Evolutionary conservation across 1,284 basidiomycete species (phyloP).

Genomic region (Cronartium quercuum): DNA sequence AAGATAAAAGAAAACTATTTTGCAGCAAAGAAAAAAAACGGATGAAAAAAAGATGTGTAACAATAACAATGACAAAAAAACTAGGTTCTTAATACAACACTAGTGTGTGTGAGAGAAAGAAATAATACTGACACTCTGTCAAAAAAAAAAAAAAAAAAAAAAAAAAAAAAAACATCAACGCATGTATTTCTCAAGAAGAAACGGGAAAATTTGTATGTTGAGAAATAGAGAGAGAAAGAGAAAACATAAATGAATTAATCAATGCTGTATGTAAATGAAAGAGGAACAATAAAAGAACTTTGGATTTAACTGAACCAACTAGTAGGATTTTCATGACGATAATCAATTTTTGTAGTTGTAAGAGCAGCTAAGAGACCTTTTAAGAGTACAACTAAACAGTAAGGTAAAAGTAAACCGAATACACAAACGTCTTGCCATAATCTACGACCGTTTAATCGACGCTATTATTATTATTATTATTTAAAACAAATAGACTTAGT

Average conservation of each 20-base stretch:
- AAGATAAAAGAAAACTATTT: not conserved
- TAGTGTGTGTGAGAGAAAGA: not conserved
- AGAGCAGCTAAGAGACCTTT: constrained; percentile 35
- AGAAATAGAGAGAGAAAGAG: not conserved
- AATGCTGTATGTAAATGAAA: not conserved
- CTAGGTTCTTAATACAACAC: not conserved
- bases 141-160: no score
- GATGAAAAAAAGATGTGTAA: not conserved
- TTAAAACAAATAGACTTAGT: not conserved
- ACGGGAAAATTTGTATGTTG: not conserved
- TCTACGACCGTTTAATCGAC: constrained; percentile 26
- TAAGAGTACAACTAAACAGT: constrained; percentile 30
- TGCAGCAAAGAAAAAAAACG: not conserved
- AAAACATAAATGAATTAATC: not conserved
- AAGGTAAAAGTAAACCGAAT: constrained; percentile 34
- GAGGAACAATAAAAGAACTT: not conserved
- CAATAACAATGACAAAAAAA: not conserved
- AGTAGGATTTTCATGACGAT: not conserved
- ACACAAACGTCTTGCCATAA: constrained; percentile 37
- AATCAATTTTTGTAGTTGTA: not conserved
- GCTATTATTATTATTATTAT: not conserved
- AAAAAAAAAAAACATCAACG: no score
- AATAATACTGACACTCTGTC: not conserved
- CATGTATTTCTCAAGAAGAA: not conserved
- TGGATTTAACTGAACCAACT: not conserved